Evolutionary conservation across 805 yeast genomes (phyloP).

Genomic region (Ogataea paradorogensis): DNA sequence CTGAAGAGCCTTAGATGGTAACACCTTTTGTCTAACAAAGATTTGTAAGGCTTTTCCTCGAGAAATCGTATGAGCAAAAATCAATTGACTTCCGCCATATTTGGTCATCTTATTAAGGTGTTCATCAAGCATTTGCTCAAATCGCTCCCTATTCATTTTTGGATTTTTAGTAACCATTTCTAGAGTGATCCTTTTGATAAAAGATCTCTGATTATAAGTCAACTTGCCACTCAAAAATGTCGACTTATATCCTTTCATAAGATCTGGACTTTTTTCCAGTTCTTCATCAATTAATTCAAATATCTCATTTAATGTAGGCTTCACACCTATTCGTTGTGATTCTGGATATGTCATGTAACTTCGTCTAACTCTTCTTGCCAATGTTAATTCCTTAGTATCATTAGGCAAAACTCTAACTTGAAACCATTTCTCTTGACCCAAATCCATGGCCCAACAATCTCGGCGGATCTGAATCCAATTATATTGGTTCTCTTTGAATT

Average conservation of each 20-base stretch:
- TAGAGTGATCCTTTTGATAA: slow-evolving; percentile 15
- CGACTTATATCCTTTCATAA: slow-evolving; percentile 4
- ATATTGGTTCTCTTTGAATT: slow-evolving; percentile 13
- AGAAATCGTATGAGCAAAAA: slow-evolving; percentile 31
- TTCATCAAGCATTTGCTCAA: slow-evolving; percentile 14
- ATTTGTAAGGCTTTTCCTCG: slow-evolving; percentile 26
- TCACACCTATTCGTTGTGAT: slow-evolving; percentile 8
- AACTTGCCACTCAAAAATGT: slow-evolving; percentile 16
- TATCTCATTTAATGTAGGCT: slow-evolving; percentile 18
- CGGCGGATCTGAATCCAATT: slow-evolving; percentile 22
- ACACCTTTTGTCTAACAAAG: slow-evolving; percentile 25
- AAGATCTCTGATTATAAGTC: slow-evolving; percentile 25
- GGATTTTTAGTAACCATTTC: slow-evolving; percentile 20
- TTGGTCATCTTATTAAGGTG: slow-evolving; percentile 21
- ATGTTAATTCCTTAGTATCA: slow-evolving; percentile 11
- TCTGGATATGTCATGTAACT: slow-evolving; percentile 18
- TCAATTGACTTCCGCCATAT: slow-evolving; percentile 29
- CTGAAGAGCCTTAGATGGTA: slow-evolving; percentile 24
- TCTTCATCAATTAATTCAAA: slow-evolving; percentile 17
- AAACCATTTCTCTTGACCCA: slow-evolving; percentile 17
- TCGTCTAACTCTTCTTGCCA: slow-evolving; percentile 9
- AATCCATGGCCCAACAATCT: slow-evolving; percentile 24
- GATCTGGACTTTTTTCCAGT: slow-evolving; percentile 10
- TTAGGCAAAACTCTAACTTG: slow-evolving; percentile 20
- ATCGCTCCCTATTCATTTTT: slow-evolving; percentile 22